phyloP scores from a whole-genome alignment of 257 asterid genomes.

The Ophiorrhiza pumila region DNA sequence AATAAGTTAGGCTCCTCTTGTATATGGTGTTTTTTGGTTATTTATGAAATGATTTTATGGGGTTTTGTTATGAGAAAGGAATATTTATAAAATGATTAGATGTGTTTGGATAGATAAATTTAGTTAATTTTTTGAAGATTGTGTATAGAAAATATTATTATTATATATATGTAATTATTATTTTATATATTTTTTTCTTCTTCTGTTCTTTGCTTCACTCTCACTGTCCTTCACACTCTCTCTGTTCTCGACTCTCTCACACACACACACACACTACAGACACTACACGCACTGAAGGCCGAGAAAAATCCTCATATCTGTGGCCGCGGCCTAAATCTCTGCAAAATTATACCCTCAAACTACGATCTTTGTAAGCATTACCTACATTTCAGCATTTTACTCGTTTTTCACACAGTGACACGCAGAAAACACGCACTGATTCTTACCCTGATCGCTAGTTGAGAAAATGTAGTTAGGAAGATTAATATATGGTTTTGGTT shows the following conservation, averaged over 20 bases:
- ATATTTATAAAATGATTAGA: no score
- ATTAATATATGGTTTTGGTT: background rate
- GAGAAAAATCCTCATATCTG: constrained; percentile 37
- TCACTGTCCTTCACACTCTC: constrained; percentile 6
- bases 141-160: no score
- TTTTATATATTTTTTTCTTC: background rate
- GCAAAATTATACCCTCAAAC: constrained; percentile 1
- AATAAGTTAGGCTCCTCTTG: no score
- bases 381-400: constrained; percentile 23
- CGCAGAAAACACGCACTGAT: background rate
- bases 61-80: no score
- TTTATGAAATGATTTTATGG: no score
- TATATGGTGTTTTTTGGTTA: no score
- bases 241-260: no score
- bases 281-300: background rate
- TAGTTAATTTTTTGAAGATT: no score
- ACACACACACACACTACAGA: constrained; percentile 15
- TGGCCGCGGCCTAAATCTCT: constrained; percentile 11
- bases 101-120: no score
- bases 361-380: constrained; percentile 41
- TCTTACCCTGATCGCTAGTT: background rate
- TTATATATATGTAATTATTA: no score
- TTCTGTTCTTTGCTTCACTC: constrained; percentile 10
- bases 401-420: background rate
- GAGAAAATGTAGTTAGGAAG: background rate